These are phyloP conservation scores for Aspergillus unguis DNA, from an alignment of 2,329 filamentous ascomycete species.

Conservation along the genomic window DNA sequence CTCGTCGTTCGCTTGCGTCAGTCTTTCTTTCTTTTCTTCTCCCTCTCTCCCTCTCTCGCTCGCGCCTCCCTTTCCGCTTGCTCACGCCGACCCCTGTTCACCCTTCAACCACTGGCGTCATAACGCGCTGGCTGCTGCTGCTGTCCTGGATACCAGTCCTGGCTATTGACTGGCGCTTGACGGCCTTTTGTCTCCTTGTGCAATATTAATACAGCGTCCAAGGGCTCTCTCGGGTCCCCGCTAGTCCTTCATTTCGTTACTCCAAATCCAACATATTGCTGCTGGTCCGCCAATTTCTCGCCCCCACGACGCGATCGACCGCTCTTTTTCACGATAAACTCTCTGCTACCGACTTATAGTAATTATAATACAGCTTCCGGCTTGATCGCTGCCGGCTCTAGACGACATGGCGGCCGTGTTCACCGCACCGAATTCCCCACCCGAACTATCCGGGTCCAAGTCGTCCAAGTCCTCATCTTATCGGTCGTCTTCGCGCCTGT, in stretches of 20 bases:
- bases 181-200: constrained; percentile 3
- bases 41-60: constrained; percentile 12
- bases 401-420: constrained; percentile 43
- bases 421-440: constrained; percentile 63
- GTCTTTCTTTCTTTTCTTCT: constrained; percentile 16
- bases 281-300: constrained; percentile 1
- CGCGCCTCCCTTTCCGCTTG: constrained; percentile 17
- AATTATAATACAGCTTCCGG: neutral
- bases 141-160: constrained; percentile 7
- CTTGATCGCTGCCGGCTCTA: neutral
- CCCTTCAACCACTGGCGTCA: constrained; percentile 10
- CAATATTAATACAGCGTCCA: constrained; percentile 9
- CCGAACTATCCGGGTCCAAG: constrained; percentile 78
- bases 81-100: constrained; percentile 8
- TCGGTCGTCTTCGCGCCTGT: constrained; percentile 70
- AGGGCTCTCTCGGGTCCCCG: constrained; percentile 3
- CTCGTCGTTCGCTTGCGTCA: constrained; percentile 10
- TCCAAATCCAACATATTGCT: neutral
- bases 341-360: neutral
- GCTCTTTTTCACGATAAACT: neutral
- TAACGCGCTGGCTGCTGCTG: constrained; percentile 10
- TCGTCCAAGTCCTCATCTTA: constrained; percentile 90
- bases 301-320: constrained; percentile 11
- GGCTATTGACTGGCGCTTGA: constrained; percentile 8
- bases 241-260: constrained; percentile 12